These are phyloP conservation scores for Leptographium lundbergii DNA, from an alignment of 2,329 filamentous ascomycete genomes.

Conservation along the genomic window DNA sequence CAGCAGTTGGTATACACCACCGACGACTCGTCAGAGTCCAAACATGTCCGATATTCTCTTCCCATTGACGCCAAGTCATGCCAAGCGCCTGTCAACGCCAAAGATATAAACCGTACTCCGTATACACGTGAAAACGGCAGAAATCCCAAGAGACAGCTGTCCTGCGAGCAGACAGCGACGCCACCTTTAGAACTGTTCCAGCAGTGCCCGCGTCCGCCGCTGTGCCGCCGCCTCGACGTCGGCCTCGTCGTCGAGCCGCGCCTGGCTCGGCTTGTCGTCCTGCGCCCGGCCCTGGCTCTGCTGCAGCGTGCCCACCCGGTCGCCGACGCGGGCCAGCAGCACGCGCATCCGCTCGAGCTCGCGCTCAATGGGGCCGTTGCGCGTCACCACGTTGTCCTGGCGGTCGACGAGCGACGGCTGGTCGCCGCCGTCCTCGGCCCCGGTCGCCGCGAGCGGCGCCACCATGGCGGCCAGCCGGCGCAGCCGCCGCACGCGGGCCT, in stretches of 20 bases:
- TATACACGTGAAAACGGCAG: too few species aligned
- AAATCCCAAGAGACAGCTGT: not conserved
- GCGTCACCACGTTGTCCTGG: constrained; percentile 55
- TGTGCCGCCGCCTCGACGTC: constrained; percentile 27
- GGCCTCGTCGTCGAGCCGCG: constrained; percentile 16
- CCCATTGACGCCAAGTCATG: too few species aligned
- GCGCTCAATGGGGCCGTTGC: constrained; percentile 49
- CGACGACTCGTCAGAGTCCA: too few species aligned
- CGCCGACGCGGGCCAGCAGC: constrained; percentile 46
- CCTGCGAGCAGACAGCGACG: not conserved
- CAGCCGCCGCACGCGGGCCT: constrained; percentile 28
- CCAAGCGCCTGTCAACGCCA: too few species aligned
- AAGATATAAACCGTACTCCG: too few species aligned
- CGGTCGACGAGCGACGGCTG: not conserved
- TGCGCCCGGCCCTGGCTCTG: not conserved
- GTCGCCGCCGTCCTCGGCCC: constrained; percentile 7
- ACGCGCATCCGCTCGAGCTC: constrained; percentile 56
- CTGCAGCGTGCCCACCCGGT: constrained; percentile 30
- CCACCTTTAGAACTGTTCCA: constrained; percentile 20
- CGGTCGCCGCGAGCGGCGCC: constrained; percentile 28
- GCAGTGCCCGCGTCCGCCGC: constrained; percentile 28
- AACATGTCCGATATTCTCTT: too few species aligned
- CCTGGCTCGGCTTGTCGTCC: not conserved
- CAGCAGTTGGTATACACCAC: too few species aligned
- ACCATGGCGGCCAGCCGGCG: constrained; percentile 38